Evolutionary conservation across 768 basidiomycete genomes (phyloP).

Genomic region (Vararia minispora): DNA sequence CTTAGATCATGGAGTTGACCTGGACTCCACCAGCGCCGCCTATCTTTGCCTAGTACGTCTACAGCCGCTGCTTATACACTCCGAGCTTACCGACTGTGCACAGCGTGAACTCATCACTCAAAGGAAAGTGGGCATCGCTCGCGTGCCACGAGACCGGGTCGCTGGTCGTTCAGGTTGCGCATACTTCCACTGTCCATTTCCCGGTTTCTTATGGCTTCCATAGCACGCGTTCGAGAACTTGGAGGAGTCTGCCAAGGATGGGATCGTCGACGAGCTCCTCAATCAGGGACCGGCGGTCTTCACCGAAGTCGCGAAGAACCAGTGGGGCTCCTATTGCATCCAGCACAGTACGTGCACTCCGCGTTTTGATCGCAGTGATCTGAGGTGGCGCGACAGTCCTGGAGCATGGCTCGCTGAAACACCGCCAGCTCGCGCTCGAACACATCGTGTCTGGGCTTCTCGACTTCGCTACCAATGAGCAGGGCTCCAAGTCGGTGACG

Average conservation of each 20-base stretch:
- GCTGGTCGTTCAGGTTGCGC: constrained; percentile 67
- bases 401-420: constrained; percentile 72
- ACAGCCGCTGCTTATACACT: neutral
- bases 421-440: constrained; percentile 66
- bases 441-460: constrained; percentile 68
- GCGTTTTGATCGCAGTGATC: constrained; percentile 4
- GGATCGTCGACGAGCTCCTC: constrained; percentile 75
- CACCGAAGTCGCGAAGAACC: constrained; percentile 70
- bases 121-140: constrained; percentile 81
- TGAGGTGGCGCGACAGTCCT: constrained; percentile 37
- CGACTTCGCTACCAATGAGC: constrained; percentile 72
- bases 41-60: constrained; percentile 74
- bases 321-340: constrained; percentile 84
- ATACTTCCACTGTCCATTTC: neutral
- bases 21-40: constrained; percentile 85
- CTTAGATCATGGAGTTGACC: constrained; percentile 81
- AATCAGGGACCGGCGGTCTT: constrained; percentile 60
- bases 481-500: constrained; percentile 79
- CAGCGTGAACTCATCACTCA: constrained; percentile 80
- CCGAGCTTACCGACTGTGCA: constrained; percentile 3
- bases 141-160: constrained; percentile 89
- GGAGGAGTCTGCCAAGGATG: constrained; percentile 74
- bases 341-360: constrained; percentile 56
- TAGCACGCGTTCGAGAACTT: constrained; percentile 82
- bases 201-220: constrained; percentile 7